Percentiles rank a stretch among this genome's conserved stretches.
These are phyloP conservation scores for Lactarius tabidus DNA, from an alignment of 768 basidiomycete genomes.

Conservation along the genomic window DNA sequence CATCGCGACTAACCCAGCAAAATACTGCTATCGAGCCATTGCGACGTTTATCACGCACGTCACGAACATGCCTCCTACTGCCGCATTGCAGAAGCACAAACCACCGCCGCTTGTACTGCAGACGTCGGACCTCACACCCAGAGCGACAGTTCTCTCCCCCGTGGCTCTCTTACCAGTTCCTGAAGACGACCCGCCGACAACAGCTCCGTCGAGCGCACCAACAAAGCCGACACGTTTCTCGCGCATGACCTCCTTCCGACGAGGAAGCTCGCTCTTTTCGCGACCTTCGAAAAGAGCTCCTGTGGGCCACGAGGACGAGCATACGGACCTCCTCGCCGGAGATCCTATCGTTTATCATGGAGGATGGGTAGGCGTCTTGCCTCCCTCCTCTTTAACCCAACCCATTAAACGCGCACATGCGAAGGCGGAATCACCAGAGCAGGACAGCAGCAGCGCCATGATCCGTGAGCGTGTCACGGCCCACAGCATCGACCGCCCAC, in stretches of 20 bases:
- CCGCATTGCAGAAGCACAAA: neutral
- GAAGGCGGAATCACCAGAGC: constrained; percentile 29
- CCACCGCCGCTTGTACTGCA: no score
- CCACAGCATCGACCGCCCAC: constrained; percentile 67
- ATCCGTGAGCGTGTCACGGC: constrained; percentile 88
- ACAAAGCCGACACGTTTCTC: neutral
- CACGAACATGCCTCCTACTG: constrained; percentile 43
- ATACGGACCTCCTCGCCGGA: constrained; percentile 53
- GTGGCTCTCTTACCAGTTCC: no score
- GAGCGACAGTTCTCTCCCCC: neutral
- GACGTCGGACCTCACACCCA: neutral
- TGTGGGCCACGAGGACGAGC: constrained; percentile 18
- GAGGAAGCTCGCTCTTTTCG: constrained; percentile 6
- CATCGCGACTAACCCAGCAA: constrained; percentile 68
- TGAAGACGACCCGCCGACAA: neutral
- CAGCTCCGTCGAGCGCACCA: neutral
- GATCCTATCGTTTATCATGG: constrained; percentile 53
- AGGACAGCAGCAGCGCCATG: constrained; percentile 47
- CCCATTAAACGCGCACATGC: neutral
- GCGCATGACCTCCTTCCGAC: neutral
- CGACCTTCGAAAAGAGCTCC: neutral
- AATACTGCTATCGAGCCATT: constrained; percentile 78
- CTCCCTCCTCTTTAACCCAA: neutral
- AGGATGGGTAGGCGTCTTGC: constrained; percentile 39
- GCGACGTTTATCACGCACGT: no score